Conservation (phyloP, 345 rosid genomes). For the Tarenaya hassleriana region DNA sequence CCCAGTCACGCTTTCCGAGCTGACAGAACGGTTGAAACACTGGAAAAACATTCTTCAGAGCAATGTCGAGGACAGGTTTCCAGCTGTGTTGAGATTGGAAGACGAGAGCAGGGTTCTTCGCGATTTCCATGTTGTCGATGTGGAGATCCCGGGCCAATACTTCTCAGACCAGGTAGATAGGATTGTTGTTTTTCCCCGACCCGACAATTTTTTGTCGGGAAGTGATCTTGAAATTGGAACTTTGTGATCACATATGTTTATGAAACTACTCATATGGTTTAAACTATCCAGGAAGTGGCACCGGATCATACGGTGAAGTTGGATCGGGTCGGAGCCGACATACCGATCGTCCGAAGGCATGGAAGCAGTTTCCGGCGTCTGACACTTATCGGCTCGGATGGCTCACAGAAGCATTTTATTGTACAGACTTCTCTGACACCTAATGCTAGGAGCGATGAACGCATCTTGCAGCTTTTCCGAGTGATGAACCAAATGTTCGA, state of each 20-base stretch:
- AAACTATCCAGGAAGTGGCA: conserved; percentile 67
- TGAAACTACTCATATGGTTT: conserved; percentile 19
- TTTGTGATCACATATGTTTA: not conserved
- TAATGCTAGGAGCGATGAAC: conserved; percentile 96
- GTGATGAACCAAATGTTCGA: conserved; percentile 99
- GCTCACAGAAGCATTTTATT: conserved; percentile 90
- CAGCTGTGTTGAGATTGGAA: conserved; percentile 90
- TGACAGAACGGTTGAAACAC: conserved; percentile 82
- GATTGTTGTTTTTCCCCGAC: no score
- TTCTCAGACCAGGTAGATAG: conserved; percentile 76
- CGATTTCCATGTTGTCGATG: conserved; percentile 94
- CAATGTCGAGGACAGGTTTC: conserved; percentile 97
- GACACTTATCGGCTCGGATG: conserved; percentile 95
- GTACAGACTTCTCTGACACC: conserved; percentile 99
- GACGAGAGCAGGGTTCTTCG: conserved; percentile 92
- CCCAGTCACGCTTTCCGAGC: conserved; percentile 85
- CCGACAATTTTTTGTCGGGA: not conserved
- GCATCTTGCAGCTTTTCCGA: conserved; percentile 94
- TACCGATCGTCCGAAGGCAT: conserved; percentile 95
- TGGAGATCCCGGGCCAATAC: conserved; percentile 99
- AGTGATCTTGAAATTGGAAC: not conserved
- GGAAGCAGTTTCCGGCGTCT: conserved; percentile 98
- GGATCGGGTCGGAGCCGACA: conserved; percentile 90
- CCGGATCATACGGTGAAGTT: conserved; percentile 90
- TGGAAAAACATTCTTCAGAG: conserved; percentile 98